Conservation (phyloP, 176 grass and related monocot species). For the Cenchrus americanus region DNA sequence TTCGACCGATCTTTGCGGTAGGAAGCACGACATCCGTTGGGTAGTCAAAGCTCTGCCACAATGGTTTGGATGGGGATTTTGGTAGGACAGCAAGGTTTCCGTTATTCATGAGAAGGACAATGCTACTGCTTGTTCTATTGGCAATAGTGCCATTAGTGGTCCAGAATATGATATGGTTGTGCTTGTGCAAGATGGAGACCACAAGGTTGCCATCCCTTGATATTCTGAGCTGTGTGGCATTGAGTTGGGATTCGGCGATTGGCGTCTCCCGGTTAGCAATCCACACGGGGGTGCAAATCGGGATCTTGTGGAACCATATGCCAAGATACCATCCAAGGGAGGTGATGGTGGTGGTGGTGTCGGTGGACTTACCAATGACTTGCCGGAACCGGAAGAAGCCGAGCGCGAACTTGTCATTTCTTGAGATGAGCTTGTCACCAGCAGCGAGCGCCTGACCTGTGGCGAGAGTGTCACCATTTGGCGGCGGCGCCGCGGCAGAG, state of each 20-base stretch:
- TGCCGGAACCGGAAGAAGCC: conserved; percentile 44
- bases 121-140: background rate
- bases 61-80: background rate
- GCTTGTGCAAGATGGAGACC: background rate
- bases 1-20: conserved; percentile 46
- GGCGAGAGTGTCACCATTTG: too few species aligned
- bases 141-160: background rate
- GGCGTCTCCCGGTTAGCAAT: background rate
- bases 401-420: conserved; percentile 47
- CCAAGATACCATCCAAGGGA: background rate
- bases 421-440: conserved; percentile 26
- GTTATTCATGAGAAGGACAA: background rate
- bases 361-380: too few species aligned
- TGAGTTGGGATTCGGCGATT: background rate
- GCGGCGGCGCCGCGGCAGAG: too few species aligned
- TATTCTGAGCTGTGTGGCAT: background rate
- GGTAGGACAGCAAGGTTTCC: background rate
- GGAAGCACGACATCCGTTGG: conserved; percentile 27
- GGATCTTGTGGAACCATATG: conserved; percentile 10
- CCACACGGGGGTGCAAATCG: background rate
- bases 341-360: background rate
- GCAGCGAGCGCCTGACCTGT: too few species aligned
- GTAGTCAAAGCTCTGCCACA: conserved; percentile 62
- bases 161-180: background rate
- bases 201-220: background rate